These are phyloP conservation scores for Rhodotorula sp. DNA, from an alignment of 1,284 basidiomycete species.

Conservation along the genomic window DNA sequence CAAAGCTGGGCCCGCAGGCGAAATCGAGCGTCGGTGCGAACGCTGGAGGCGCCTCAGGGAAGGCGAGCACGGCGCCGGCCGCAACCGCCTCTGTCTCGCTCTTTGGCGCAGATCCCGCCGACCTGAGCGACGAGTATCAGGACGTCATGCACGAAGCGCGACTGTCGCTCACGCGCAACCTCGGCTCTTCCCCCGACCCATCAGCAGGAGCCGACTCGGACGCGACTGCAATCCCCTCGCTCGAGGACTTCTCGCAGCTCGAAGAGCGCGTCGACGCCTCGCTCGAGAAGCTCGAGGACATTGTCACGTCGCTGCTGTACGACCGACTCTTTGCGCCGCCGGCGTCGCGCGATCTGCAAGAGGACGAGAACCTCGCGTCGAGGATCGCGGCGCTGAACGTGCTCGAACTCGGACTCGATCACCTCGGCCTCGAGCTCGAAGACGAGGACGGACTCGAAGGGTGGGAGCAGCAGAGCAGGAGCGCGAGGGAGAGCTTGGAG, in stretches of 20 bases:
- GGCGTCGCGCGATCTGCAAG: conserved; percentile 73
- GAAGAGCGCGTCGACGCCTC: conserved; percentile 38
- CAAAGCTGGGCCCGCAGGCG: conserved; percentile 14
- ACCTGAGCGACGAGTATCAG: conserved; percentile 25
- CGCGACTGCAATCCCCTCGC: neutral
- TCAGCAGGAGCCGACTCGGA: neutral
- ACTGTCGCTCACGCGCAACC: conserved; percentile 24
- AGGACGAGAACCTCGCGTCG: conserved; percentile 83
- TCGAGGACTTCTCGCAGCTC: conserved; percentile 29
- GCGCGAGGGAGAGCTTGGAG: conserved; percentile 61
- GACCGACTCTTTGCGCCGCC: conserved; percentile 62
- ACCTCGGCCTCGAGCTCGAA: conserved; percentile 75
- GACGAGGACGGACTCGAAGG: conserved; percentile 47
- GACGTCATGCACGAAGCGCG: conserved; percentile 24
- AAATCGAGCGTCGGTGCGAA: neutral
- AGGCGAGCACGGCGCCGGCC: neutral
- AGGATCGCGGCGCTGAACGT: conserved; percentile 86
- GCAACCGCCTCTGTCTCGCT: neutral
- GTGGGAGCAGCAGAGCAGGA: conserved; percentile 51
- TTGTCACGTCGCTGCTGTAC: conserved; percentile 34
- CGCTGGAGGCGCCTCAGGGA: neutral
- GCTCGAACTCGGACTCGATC: conserved; percentile 78
- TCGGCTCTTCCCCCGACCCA: conserved; percentile 9
- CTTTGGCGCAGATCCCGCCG: neutral
- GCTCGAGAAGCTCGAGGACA: conserved; percentile 39